Percentiles rank a stretch among this genome's conserved stretches.
These are phyloP conservation scores for Boechera stricta DNA, from an alignment of 345 rosid genomes.

Conservation along the genomic window DNA sequence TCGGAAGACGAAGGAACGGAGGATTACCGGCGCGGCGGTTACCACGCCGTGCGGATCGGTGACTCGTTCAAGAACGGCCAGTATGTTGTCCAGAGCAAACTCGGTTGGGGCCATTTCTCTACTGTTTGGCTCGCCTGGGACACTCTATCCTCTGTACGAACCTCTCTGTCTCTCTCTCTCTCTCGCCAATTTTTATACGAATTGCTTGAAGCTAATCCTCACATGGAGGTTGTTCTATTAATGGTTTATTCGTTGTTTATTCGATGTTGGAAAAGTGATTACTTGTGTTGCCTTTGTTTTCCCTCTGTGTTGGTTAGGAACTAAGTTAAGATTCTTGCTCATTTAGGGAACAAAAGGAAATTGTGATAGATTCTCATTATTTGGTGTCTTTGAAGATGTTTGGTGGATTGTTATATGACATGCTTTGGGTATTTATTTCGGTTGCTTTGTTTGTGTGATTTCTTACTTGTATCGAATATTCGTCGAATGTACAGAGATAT, in stretches of 20 bases:
- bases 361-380: background rate
- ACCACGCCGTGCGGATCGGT: constrained; percentile 84
- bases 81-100: constrained; percentile 86
- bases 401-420: background rate
- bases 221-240: background rate
- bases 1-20: constrained; percentile 96
- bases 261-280: background rate
- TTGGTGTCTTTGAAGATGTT: background rate
- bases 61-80: constrained; percentile 83
- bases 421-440: background rate
- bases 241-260: background rate
- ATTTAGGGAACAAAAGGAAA: constrained; percentile 3
- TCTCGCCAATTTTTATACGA: background rate
- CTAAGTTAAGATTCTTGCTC: background rate
- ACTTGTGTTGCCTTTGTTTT: background rate
- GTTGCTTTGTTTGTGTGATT: constrained; percentile 6
- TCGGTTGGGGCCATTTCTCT: constrained; percentile 98
- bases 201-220: constrained; percentile 6
- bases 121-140: constrained; percentile 99
- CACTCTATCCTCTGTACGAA: constrained; percentile 64
- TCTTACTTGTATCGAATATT: constrained; percentile 48
- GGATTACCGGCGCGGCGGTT: constrained; percentile 90
- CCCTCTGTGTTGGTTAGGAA: background rate
- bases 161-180: constrained; percentile 19
- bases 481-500: constrained; percentile 59